Conservation (phyloP, 2,329 filamentous ascomycete genomes). For the Cyclaneusma minus region DNA sequence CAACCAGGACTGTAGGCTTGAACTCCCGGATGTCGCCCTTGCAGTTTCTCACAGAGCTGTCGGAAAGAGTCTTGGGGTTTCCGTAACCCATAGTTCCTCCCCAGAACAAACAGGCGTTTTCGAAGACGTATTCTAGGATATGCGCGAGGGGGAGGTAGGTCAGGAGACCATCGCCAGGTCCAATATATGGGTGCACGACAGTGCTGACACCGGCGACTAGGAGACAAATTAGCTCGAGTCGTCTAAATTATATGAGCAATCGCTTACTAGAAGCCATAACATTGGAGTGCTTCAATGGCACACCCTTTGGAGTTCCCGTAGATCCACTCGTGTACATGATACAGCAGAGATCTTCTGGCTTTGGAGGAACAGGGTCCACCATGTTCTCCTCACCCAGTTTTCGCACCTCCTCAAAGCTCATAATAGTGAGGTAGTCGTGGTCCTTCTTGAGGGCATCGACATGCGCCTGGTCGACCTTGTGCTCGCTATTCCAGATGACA, state of each 20-base stretch:
- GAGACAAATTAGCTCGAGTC: constrained; percentile 8
- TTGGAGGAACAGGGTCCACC: constrained; percentile 54
- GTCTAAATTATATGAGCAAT: not conserved
- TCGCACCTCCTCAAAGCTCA: constrained; percentile 32
- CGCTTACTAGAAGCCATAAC: constrained; percentile 57
- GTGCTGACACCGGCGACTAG: constrained; percentile 65
- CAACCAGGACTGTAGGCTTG: constrained; percentile 75
- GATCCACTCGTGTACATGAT: constrained; percentile 81
- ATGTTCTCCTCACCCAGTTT: constrained; percentile 40
- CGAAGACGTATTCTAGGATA: constrained; percentile 91
- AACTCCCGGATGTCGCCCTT: constrained; percentile 89
- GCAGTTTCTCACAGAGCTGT: constrained; percentile 75
- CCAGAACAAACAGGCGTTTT: constrained; percentile 79
- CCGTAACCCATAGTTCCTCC: constrained; percentile 90
- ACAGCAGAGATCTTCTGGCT: constrained; percentile 66
- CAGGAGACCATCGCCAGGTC: constrained; percentile 62
- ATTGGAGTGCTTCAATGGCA: constrained; percentile 62
- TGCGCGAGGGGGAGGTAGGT: constrained; percentile 91
- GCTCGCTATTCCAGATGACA: constrained; percentile 46
- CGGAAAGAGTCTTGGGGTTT: constrained; percentile 75
- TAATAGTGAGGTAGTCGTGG: constrained; percentile 29
- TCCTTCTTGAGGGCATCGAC: constrained; percentile 36
- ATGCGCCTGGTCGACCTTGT: constrained; percentile 29
- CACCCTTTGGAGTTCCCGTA: constrained; percentile 80
- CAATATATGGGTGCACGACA: constrained; percentile 64